Percentiles rank a stretch among this genome's conserved stretches.
phyloP scores from a whole-genome alignment of 768 basidiomycete genomes.

The Boletus pseudopeckii region DNA sequence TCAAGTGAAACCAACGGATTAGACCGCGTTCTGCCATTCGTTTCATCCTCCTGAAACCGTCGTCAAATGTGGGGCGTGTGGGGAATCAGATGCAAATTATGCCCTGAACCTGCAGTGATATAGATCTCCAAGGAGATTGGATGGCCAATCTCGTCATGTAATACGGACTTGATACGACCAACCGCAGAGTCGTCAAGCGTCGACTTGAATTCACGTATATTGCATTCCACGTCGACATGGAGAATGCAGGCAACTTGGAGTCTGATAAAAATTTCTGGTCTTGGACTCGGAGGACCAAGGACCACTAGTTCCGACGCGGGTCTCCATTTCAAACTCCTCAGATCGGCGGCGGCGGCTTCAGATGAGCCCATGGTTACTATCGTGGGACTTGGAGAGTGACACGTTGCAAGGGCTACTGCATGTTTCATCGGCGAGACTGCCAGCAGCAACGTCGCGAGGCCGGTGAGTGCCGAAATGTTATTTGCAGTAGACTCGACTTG shows the following conservation, averaged over 20 bases:
- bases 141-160: neutral
- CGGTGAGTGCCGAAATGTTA: neutral
- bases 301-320: too few species aligned
- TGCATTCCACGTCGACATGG: too few species aligned
- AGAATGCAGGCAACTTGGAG: neutral
- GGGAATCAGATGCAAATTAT: neutral
- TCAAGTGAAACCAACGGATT: neutral
- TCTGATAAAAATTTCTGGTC: too few species aligned
- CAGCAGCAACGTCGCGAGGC: neutral
- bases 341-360: too few species aligned
- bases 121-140: neutral
- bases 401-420: neutral
- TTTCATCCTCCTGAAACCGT: neutral
- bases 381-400: neutral
- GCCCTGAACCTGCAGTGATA: neutral
- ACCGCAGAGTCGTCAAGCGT: too few species aligned
- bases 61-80: neutral
- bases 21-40: neutral
- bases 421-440: neutral
- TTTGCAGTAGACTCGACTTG: neutral
- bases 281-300: too few species aligned
- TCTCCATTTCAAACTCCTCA: too few species aligned
- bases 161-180: neutral
- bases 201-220: too few species aligned
- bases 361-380: neutral